These are phyloP conservation scores for Sporisorium scitamineum DNA, from an alignment of 1,284 basidiomycete genomes.

Conservation along the genomic window DNA sequence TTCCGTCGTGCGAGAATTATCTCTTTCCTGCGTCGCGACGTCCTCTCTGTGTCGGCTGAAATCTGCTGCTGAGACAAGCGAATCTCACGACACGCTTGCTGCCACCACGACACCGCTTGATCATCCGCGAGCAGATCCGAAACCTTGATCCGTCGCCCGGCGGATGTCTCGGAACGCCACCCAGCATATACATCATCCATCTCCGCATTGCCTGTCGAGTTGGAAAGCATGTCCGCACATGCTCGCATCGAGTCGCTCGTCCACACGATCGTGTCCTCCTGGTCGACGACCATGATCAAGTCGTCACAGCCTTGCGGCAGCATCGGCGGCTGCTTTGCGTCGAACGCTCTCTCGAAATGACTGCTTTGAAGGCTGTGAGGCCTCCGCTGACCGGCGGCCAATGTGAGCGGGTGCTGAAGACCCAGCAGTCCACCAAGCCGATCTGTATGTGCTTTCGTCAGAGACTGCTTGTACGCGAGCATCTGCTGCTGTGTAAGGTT, in stretches of 20 bases:
- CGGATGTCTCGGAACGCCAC: not conserved
- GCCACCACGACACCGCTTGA: slow-evolving; percentile 14
- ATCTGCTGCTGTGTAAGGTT: slow-evolving; percentile 4
- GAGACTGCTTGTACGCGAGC: slow-evolving; percentile 8
- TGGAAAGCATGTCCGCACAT: slow-evolving; percentile 6
- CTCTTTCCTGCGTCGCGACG: not conserved
- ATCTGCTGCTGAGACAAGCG: not conserved
- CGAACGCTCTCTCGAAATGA: not conserved
- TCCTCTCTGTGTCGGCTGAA: not conserved
- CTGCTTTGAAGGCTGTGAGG: not conserved
- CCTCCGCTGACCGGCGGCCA: not conserved
- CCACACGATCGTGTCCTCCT: slow-evolving; percentile 6
- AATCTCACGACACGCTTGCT: slow-evolving; percentile 12
- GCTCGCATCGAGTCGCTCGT: slow-evolving; percentile 6
- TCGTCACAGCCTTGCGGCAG: not conserved
- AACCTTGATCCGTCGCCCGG: not conserved
- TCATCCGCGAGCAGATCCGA: slow-evolving; percentile 19
- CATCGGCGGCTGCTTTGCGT: not conserved
- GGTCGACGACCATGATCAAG: slow-evolving; percentile 11
- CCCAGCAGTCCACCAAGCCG: slow-evolving; percentile 9
- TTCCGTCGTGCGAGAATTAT: slow-evolving; percentile 6
- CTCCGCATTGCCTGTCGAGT: not conserved
- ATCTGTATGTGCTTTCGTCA: slow-evolving; percentile 5
- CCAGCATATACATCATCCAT: not conserved
- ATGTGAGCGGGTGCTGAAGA: not conserved